Conservation (phyloP, 73 alveolate species). For the Symbiodinium pilosum region DNA sequence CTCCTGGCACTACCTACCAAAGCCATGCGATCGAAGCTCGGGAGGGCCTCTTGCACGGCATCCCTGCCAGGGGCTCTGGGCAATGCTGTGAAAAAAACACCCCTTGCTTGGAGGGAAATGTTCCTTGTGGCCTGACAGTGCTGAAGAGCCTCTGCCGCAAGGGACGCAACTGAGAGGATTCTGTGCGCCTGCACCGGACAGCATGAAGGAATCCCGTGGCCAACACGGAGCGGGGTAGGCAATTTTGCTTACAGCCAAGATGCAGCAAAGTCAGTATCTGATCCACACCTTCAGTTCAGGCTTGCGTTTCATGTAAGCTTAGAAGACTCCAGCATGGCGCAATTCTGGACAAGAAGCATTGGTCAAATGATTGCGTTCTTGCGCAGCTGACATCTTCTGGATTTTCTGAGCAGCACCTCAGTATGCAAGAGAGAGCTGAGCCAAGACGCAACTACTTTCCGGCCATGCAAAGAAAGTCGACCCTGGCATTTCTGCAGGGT, state of each 20-base stretch:
- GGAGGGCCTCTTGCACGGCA: conserved; percentile 41
- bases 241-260: not conserved
- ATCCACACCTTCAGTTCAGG: not conserved
- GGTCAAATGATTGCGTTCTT: not conserved
- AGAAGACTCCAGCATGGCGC: not conserved
- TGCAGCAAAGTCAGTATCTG: not conserved
- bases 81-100: not conserved
- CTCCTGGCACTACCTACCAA: conserved; percentile 56
- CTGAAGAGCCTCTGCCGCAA: not conserved
- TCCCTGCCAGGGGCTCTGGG: conserved; percentile 20
- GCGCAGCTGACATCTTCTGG: not conserved
- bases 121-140: not conserved
- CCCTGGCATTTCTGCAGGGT: too few species aligned
- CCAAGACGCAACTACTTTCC: too few species aligned
- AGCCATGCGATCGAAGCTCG: conserved; percentile 60
- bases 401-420: not conserved
- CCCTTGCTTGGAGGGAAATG: too few species aligned
- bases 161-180: not conserved
- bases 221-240: not conserved
- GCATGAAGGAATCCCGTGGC: too few species aligned
- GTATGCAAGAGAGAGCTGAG: too few species aligned
- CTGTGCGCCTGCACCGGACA: not conserved
- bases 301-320: too few species aligned
- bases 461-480: too few species aligned
- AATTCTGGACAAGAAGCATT: not conserved